Percentiles rank a stretch among this genome's conserved stretches.
phyloP scores from a whole-genome alignment of 148 eudicot genomes.

The Vaccinium vitisidaea region DNA sequence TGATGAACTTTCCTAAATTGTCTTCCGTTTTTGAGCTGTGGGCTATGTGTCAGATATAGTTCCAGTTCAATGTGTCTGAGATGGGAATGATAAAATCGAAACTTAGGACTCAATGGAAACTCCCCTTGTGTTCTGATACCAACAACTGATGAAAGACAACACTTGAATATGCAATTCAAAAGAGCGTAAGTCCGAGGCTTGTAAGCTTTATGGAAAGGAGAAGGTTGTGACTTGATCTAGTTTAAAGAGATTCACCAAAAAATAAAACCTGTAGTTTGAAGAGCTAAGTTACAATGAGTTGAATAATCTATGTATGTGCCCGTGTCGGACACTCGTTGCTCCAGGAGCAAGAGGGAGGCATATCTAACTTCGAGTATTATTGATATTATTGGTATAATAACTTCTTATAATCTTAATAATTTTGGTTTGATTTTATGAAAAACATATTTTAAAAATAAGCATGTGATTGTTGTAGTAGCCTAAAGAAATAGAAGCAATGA shows the following conservation, averaged over 20 bases:
- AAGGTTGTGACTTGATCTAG: neutral
- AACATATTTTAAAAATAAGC: too few species aligned
- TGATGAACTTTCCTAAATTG: neutral
- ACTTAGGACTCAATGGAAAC: neutral
- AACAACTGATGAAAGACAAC: neutral
- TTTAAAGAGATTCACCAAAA: neutral
- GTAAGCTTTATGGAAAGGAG: neutral
- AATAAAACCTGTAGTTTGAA: too few species aligned
- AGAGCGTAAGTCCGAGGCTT: neutral
- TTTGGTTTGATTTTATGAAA: too few species aligned
- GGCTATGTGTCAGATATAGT: neutral
- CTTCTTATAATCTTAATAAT: too few species aligned
- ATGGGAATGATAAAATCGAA: neutral
- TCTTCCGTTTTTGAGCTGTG: neutral
- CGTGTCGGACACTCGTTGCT: too few species aligned
- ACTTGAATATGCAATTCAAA: neutral
- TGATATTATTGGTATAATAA: too few species aligned
- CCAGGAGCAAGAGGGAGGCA: too few species aligned
- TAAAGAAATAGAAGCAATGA: too few species aligned
- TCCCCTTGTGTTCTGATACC: neutral
- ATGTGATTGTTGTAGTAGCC: too few species aligned
- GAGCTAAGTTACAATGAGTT: too few species aligned
- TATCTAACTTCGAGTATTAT: too few species aligned
- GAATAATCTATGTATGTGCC: too few species aligned
- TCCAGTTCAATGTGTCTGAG: neutral